phyloP scores from a whole-genome alignment of 225 moss, liverwort and hornwort species.

The Pseudoscleropodium purum region DNA sequence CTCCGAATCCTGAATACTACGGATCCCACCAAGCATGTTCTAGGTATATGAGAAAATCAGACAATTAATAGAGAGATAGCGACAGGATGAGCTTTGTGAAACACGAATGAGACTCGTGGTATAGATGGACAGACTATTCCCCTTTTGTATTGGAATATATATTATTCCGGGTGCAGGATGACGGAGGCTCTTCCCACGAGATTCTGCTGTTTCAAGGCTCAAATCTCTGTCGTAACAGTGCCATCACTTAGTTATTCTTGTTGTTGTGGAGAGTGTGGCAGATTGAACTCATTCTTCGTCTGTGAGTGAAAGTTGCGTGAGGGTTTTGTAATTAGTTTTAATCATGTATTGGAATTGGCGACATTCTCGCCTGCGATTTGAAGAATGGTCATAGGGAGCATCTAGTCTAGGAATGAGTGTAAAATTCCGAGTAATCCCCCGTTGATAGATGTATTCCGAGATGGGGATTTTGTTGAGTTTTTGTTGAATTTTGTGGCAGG shows the following conservation, averaged over 20 bases:
- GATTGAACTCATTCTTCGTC: neutral
- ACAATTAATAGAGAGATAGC: no score
- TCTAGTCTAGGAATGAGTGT: neutral
- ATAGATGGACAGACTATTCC: neutral
- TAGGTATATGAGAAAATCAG: neutral
- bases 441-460: neutral
- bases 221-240: neutral
- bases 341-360: neutral
- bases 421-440: neutral
- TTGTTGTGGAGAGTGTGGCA: neutral
- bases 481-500: neutral
- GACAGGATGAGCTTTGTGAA: neutral
- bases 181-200: neutral
- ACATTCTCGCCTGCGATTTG: neutral
- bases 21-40: neutral
- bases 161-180: neutral
- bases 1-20: neutral
- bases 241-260: neutral
- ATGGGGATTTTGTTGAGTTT: neutral
- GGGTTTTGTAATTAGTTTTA: neutral
- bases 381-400: neutral
- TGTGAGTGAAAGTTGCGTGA: neutral
- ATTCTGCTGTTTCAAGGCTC: neutral
- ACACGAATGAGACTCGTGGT: neutral
- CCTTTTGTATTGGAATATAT: neutral